Percentiles rank a stretch among this genome's conserved stretches.
Conservation (phyloP, 2,329 filamentous ascomycete genomes). For the Orbilia blumenaviensis region DNA sequence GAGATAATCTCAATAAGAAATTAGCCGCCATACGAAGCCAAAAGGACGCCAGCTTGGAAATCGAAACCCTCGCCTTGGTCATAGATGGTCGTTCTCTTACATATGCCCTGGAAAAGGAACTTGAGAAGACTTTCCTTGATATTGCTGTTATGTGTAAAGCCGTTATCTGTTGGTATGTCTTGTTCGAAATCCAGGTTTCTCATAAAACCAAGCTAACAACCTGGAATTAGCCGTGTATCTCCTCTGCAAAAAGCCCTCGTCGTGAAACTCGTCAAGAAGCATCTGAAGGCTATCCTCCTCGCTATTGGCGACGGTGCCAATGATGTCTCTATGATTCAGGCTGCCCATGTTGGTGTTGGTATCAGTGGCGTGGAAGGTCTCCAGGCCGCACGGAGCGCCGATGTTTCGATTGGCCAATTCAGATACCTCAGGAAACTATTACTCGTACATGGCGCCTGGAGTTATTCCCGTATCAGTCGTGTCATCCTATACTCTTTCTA, state of each 20-base stretch:
- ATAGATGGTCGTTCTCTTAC: slow-evolving; percentile 97
- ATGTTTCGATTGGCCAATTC: slow-evolving; percentile 96
- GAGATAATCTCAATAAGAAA: slow-evolving; percentile 92
- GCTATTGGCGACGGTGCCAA: slow-evolving; percentile 98
- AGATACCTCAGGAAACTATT: slow-evolving; percentile 91
- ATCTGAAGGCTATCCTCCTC: slow-evolving; percentile 87
- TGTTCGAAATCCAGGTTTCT: neutral
- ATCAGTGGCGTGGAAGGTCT: slow-evolving; percentile 97
- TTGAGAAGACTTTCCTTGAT: slow-evolving; percentile 93
- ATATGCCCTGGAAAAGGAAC: slow-evolving; percentile 87
- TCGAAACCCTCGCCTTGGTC: slow-evolving; percentile 86
- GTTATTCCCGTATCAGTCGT: slow-evolving; percentile 95
- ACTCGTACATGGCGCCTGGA: slow-evolving; percentile 95
- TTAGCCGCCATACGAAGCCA: slow-evolving; percentile 88
- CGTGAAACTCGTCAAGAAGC: slow-evolving; percentile 96
- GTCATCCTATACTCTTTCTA: slow-evolving; percentile 99
- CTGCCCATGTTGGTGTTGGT: slow-evolving; percentile 95
- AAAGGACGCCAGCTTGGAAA: slow-evolving; percentile 76
- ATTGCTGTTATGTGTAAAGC: slow-evolving; percentile 96
- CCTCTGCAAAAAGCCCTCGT: slow-evolving; percentile 96
- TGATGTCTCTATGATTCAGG: slow-evolving; percentile 99
- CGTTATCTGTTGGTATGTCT: slow-evolving; percentile 81
- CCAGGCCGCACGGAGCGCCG: slow-evolving; percentile 92
- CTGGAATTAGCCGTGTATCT: slow-evolving; percentile 78
- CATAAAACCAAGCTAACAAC: slow-evolving; percentile 29